A percentile compares a stretch with the other conserved stretches of the same genome.
Conservation (phyloP, 228 moss, liverwort and hornwort species). For the Sphagnum fallax region DNA sequence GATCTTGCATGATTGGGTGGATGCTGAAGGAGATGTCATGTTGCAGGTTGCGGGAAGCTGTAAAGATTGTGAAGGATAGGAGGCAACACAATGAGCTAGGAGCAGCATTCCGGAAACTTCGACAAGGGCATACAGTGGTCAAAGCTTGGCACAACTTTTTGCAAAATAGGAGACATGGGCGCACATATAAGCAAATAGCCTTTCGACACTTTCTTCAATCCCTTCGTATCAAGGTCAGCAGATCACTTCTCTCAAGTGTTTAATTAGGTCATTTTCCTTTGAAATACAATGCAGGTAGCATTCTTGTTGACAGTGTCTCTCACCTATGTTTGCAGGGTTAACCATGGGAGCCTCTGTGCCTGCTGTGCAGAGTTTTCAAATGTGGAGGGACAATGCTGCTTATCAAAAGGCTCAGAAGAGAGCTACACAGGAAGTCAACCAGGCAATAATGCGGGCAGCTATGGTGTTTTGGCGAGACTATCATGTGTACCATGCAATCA, state of each 20-base stretch:
- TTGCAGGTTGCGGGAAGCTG: constrained; percentile 60
- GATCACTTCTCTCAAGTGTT: neutral
- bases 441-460: constrained; percentile 95
- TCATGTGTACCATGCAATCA: constrained; percentile 91
- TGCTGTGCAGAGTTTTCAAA: constrained; percentile 56
- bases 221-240: constrained; percentile 61
- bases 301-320: too few species aligned
- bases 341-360: neutral
- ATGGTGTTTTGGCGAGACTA: constrained; percentile 99
- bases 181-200: constrained; percentile 82
- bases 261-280: too few species aligned
- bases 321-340: too few species aligned
- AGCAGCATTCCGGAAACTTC: constrained; percentile 44
- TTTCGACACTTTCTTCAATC: constrained; percentile 89
- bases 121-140: constrained; percentile 51
- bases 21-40: constrained; percentile 9
- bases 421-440: constrained; percentile 89
- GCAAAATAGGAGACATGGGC: constrained; percentile 59
- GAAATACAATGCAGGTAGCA: too few species aligned
- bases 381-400: constrained; percentile 87
- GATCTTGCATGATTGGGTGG: neutral
- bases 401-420: constrained; percentile 73
- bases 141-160: constrained; percentile 81
- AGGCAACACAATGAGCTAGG: constrained; percentile 51
- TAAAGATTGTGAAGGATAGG: constrained; percentile 42